Base-by-base conservation (phyloP, 1,139 yeast genomes). In the Hemisphaericaspora xylanilytica region DNA sequence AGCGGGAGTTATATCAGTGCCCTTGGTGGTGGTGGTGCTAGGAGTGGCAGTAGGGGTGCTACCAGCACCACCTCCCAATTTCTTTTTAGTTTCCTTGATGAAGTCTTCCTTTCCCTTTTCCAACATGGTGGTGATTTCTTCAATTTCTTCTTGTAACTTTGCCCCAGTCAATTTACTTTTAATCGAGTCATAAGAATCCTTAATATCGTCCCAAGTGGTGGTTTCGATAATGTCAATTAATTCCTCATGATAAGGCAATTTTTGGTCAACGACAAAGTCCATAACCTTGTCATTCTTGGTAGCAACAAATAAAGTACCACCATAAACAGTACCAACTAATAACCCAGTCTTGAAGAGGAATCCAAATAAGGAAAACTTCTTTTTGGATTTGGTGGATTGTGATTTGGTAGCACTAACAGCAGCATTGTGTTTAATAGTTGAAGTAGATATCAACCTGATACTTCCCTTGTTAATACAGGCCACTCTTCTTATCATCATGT, bases 181-280 rank as follows among this genome's bases (percentile, higher is more conserved):
- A 31, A 66, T 40, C 3, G 49, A 42, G 1, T 48, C 51, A 43
- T 56, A 50, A 31, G 48, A 45, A 14, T 49, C 47, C 44, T 59
- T 49, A 31, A 70, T 28, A 39, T 67, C 75, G 8, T 67, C 70
- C 14, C 56, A 24, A 2, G 67, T 56, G 5, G 70, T 70, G 31
- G 63, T 61, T 49, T 71, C 77, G 36, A 67, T 62, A 26, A 67
- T 34, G 37, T 69, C 70, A 46, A 70, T 54, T 36, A 70, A 51
- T 47, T 67, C 71, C 44, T 71, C 76, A 42, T 67, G 59, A 52
- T 63, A 68, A n/a, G 76, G 76, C 41, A 69, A 63, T 43, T 70
- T 68, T 37, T 69, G 50, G 46, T 71, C 76, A 40, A 69, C 63
- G 32, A 71, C 73, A 46, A 68, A 70, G 50, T 71, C 75, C 69